A percentile compares a stretch with the other conserved stretches of the same genome.
Conservation (phyloP, 1,139 yeast genomes). For the Yamadazyma epiphylla region DNA sequence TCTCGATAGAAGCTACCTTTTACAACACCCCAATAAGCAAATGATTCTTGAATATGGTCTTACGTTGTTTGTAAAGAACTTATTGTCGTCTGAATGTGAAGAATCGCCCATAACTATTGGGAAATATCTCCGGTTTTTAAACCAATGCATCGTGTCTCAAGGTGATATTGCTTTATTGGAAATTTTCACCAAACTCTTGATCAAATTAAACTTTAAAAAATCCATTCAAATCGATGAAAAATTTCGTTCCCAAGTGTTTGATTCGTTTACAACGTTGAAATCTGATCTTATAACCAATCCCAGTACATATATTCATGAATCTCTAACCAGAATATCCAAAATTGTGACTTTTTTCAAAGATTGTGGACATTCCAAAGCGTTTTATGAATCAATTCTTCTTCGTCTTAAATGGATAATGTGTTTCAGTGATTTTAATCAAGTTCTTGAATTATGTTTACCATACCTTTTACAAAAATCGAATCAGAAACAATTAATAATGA, state of each 20-base stretch:
- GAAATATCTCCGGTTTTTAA: conserved; percentile 8
- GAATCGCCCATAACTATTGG: conserved; percentile 4
- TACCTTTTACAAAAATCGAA: conserved; percentile 14
- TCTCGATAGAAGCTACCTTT: conserved; percentile 32
- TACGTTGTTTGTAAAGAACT: conserved; percentile 15
- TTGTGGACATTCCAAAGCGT: conserved; percentile 20
- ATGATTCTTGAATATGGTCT: conserved; percentile 25
- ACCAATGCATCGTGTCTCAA: conserved; percentile 3
- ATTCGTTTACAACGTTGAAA: conserved; percentile 16
- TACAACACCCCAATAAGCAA: conserved; percentile 25
- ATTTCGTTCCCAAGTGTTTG: conserved; percentile 15
- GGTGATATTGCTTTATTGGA: conserved; percentile 7
- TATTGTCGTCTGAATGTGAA: conserved; percentile 10
- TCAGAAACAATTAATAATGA: conserved; percentile 13
- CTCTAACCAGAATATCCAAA: conserved; percentile 13
- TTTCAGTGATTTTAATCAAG: conserved; percentile 22
- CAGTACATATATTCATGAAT: conserved; percentile 16
- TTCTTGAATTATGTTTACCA: conserved; percentile 18
- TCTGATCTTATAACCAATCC: conserved; percentile 15
- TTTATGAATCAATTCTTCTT: conserved; percentile 17
- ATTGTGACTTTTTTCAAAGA: conserved; percentile 18
- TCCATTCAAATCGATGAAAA: conserved; percentile 15
- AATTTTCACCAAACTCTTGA: conserved; percentile 16
- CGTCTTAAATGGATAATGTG: conserved; percentile 29
- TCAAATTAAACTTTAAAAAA: conserved; percentile 19